Conservation (phyloP, 148 eudicot genomes). For the Vaccinium macrocarpon region DNA sequence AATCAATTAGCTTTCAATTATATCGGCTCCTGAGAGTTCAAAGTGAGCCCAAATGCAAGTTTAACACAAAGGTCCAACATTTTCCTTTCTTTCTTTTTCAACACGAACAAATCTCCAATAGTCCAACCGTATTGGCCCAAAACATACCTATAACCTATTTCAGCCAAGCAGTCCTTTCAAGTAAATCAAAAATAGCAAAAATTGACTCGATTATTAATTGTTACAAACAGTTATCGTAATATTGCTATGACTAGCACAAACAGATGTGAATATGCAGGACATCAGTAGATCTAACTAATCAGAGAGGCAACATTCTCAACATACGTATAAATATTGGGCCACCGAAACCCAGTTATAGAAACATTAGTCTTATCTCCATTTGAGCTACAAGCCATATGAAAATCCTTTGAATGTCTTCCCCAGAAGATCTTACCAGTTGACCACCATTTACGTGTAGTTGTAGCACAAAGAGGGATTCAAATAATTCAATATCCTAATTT, state of each 20-base stretch:
- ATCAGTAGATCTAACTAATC: not conserved
- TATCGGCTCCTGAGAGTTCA: not conserved
- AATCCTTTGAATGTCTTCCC: not conserved
- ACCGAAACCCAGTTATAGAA: no score
- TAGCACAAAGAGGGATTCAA: not conserved
- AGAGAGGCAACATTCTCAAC: not conserved
- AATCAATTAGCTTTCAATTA: not conserved
- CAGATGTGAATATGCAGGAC: not conserved
- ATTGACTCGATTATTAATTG: not conserved
- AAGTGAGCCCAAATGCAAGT: constrained; percentile 1
- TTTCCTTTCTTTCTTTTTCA: not conserved
- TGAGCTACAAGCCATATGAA: not conserved
- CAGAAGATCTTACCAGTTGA: not conserved
- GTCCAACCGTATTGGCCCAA: not conserved
- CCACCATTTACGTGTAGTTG: not conserved
- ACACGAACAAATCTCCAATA: not conserved
- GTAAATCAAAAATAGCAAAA: not conserved
- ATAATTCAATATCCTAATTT: not conserved
- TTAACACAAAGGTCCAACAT: not conserved
- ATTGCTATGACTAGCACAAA: no score
- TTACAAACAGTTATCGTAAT: no score
- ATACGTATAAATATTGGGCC: no score
- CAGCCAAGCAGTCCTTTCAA: not conserved
- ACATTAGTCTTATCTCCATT: not conserved
- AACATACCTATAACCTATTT: not conserved